A percentile compares a stretch with the other conserved stretches of the same genome.
Conservation (phyloP, 805 yeast genomes). For the Pichia cabralensis region DNA sequence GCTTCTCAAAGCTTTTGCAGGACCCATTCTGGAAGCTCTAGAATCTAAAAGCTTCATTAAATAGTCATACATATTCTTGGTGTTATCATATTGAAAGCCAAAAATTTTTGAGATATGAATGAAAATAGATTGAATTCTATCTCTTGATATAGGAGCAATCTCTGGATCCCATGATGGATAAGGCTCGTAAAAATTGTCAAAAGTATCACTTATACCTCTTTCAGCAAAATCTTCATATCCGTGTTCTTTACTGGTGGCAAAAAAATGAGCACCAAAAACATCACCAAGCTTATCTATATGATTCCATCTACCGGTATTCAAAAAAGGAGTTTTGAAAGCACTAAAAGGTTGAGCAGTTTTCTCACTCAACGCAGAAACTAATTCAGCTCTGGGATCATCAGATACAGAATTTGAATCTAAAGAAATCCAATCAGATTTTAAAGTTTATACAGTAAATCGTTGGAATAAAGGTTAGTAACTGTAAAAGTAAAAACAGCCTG, state of each 20-base stretch:
- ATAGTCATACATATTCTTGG: constrained; percentile 59
- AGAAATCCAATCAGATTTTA: no score
- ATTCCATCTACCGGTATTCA: constrained; percentile 35
- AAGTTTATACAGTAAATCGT: no score
- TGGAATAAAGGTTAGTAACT: constrained; percentile 1
- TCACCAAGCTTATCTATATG: constrained; percentile 28
- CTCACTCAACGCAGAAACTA: constrained; percentile 20
- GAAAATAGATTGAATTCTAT: constrained; percentile 49
- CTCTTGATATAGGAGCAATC: constrained; percentile 38
- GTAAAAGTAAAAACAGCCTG: no score
- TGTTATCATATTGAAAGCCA: constrained; percentile 61
- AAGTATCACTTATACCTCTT: constrained; percentile 31
- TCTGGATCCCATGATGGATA: constrained; percentile 43
- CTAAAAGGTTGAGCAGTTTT: constrained; percentile 26
- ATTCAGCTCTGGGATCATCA: constrained; percentile 1
- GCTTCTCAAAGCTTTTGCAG: constrained; percentile 43
- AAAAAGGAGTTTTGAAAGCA: constrained; percentile 36
- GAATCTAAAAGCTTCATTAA: constrained; percentile 55
- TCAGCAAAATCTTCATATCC: constrained; percentile 19
- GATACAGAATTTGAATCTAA: neutral
- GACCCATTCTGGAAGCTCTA: constrained; percentile 55
- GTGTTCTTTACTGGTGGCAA: constrained; percentile 27
- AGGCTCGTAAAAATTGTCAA: constrained; percentile 36
- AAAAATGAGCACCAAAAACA: constrained; percentile 22
- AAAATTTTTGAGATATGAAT: constrained; percentile 42